Evolutionary conservation across 768 basidiomycete genomes (phyloP), one percentile per base, ranked within the genome.

Genomic region (Lepiota brunneoincarnata): DNA sequence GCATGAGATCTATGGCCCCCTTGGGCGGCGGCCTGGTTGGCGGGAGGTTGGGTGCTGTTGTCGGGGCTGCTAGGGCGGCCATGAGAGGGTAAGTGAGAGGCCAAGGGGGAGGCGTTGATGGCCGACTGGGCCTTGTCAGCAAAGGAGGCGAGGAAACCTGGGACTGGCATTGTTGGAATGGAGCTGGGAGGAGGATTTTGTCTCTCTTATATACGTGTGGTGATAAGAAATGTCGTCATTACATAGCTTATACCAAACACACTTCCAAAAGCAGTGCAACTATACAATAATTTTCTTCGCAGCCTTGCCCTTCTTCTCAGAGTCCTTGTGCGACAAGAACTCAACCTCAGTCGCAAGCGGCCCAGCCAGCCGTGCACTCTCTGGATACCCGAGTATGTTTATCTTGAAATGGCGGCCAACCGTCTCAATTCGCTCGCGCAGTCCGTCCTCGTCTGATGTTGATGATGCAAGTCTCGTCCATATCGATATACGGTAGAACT

Each of bases 401-500:
- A 77, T 85, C 77, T 99, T 99, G 81, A 98, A 98, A 69, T 97
- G 89, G 60, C 75, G 79, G 28, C 93, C 93, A 44, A 97, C 84
- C 0, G 80, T 79, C 68, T 91, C 89, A 60, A 95, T 90, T 51
- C 94, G 82, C 67, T 89, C 83, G 51, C 85, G 82, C 61, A 96
- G 73, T 10, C 64, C 60, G 57, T 80, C 80, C 4, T 81, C 80
- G n/a, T 79, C 79, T 12, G 60, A 41, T 4, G 68, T 63, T 5
- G 75, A 64, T 31, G 92, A 89, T 4, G 96, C 90, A 31, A 84
- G 73, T 37, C 96, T 84, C 45, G 97, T 99, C 97, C 97, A 99
- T 76, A 99, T 96, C 59, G 92, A 94, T 63, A 99, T 70, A 38
- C 97, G 89, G 75, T 93, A 99, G 71, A 98, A 98, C 70, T 89